Evolutionary conservation across 371 early-diverging fungal species (phyloP), one percentile per base, ranked within the genome.

Genomic region (Syncephalastrum monosporum): DNA sequence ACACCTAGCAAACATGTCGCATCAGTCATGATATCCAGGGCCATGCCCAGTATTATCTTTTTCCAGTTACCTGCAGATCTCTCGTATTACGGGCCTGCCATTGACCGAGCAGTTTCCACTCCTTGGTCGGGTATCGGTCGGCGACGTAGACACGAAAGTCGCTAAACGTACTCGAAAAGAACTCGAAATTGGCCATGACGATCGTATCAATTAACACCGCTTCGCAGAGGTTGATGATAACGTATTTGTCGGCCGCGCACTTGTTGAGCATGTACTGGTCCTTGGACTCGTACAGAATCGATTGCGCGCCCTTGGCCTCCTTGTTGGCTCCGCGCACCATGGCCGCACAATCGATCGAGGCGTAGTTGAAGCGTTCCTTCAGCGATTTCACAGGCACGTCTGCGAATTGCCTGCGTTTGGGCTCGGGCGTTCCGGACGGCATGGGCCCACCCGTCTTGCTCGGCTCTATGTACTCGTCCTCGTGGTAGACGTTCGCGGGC

Each of bases 261-360:
- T 84, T 79, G 76, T 93, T 96, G 23, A 97, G 79, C 91, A 99
- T 87, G 73, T 99, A 99, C 55, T 85, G 75, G 65, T 97, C 98
- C 59, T 95, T 95, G 69, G 84, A 89, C 47, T 93, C 88, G 61
- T 85, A 85, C 21, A 99, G 71, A 46, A 99, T 95, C 0, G 93
- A 78, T 3, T 85, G 86, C 14, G 92, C 78, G 13, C 89, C 86
- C 42, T 88, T 89, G 7, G 96, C 91, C 50, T 88, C 94, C 29
- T 83, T 85, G 72, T 95, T 97, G 7, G 91, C 79, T 14, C 83
- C 79, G 24, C 93, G 75, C 3, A 97, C 88, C 23, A 89, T 85
- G 4, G 98, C 96, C 2, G 94, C 98, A 76, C 99, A 99, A 63
- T 94, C 95, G 13, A 84, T 84, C 0, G 94, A 94, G 1, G 96